Percentiles rank a stretch among this genome's conserved stretches.
These are phyloP conservation scores for Fraxinus latifolia DNA, from an alignment of 305 asterid species.

Conservation along the genomic window DNA sequence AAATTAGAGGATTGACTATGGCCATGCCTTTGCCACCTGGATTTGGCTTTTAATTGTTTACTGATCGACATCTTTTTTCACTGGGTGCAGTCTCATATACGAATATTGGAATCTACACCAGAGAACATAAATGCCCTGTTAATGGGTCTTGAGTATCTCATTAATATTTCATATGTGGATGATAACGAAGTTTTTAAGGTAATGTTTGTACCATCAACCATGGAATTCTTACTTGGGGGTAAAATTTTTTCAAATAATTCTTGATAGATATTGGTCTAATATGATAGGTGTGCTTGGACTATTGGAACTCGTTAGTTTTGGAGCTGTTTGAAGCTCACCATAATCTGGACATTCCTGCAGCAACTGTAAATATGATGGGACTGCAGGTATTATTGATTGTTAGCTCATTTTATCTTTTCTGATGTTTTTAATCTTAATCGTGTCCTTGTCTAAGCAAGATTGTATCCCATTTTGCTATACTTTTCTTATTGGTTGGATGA, in stretches of 20 bases:
- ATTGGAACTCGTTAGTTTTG: slow-evolving; percentile 86
- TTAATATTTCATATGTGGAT: slow-evolving; percentile 85
- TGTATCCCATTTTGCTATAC: neutral
- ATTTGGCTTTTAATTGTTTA: slow-evolving; percentile 3
- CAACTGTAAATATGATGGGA: slow-evolving; percentile 71
- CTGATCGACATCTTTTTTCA: slow-evolving; percentile 3
- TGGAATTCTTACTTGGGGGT: neutral
- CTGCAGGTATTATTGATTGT: slow-evolving; percentile 56
- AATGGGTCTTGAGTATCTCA: slow-evolving; percentile 88
- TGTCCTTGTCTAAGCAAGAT: slow-evolving; percentile 3
- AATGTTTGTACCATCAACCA: slow-evolving; percentile 7
- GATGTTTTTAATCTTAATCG: neutral
- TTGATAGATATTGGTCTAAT: neutral
- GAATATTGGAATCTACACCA: slow-evolving; percentile 73
- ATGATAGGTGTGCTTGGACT: slow-evolving; percentile 88
- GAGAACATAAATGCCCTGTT: slow-evolving; percentile 69
- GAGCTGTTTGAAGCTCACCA: slow-evolving; percentile 94
- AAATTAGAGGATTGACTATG: slow-evolving; percentile 3
- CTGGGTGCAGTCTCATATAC: slow-evolving; percentile 71
- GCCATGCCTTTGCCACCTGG: slow-evolving; percentile 5
- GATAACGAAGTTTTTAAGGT: slow-evolving; percentile 99
- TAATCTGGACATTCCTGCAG: slow-evolving; percentile 65
- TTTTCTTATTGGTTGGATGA: neutral
- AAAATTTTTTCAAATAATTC: neutral
- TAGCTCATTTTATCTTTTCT: neutral